These are phyloP conservation scores for Neonectria neomacrospora DNA, from an alignment of 2,329 filamentous ascomycete species.

Conservation along the genomic window DNA sequence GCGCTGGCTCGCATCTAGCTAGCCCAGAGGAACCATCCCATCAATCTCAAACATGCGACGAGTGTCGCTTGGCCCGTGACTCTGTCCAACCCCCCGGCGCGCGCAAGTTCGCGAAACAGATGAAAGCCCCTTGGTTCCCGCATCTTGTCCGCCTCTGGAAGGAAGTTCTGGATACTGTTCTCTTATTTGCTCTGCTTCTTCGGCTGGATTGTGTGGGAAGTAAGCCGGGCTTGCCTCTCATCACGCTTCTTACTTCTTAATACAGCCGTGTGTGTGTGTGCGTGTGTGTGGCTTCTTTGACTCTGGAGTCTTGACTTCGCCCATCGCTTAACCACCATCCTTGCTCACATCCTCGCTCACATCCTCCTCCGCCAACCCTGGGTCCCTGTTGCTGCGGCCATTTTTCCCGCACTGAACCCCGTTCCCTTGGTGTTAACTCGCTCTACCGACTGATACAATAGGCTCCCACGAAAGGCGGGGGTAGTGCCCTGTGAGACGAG, in stretches of 20 bases:
- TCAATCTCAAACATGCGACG: slow-evolving; percentile 63
- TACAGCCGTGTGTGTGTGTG: slow-evolving; percentile 21
- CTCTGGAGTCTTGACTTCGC: slow-evolving; percentile 32
- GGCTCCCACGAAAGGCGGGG: slow-evolving; percentile 41
- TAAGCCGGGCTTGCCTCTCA: slow-evolving; percentile 21
- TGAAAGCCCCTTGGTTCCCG: slow-evolving; percentile 27
- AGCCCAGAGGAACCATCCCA: slow-evolving; percentile 51
- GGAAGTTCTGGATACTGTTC: background rate
- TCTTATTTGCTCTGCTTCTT: slow-evolving; percentile 6
- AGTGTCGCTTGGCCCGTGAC: slow-evolving; percentile 38
- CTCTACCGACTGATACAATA: slow-evolving; percentile 30
- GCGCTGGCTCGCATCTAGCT: slow-evolving; percentile 31
- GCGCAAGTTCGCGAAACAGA: slow-evolving; percentile 22
- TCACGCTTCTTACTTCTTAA: slow-evolving; percentile 12
- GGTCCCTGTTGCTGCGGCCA: slow-evolving; percentile 40
- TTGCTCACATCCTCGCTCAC: slow-evolving; percentile 33
- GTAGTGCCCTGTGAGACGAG: slow-evolving; percentile 40
- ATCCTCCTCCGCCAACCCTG: slow-evolving; percentile 36
- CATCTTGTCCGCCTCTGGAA: slow-evolving; percentile 6
- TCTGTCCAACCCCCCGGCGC: slow-evolving; percentile 18
- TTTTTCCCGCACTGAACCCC: slow-evolving; percentile 42
- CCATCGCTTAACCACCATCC: slow-evolving; percentile 39
- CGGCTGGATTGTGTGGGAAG: slow-evolving; percentile 2
- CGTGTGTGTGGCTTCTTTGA: slow-evolving; percentile 30
- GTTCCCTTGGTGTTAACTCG: slow-evolving; percentile 36